Percentiles rank a stretch among this genome's conserved stretches.
These are phyloP conservation scores for Cladophialophora yegresii DNA, from an alignment of 2,329 filamentous ascomycete genomes.

Conservation along the genomic window DNA sequence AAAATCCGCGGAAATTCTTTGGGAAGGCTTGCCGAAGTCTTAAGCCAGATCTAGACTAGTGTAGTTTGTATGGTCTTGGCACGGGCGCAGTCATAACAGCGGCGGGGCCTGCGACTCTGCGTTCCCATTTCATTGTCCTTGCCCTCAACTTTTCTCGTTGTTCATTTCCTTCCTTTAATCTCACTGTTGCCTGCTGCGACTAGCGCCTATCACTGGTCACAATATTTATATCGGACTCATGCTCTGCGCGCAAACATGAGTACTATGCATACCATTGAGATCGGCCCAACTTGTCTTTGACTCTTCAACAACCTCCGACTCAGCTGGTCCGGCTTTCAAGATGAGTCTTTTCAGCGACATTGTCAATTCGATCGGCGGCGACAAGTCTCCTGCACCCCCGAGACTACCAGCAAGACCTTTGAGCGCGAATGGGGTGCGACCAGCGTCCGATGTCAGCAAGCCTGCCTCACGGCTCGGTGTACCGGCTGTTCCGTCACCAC, in stretches of 20 bases:
- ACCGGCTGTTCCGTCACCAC: slow-evolving; percentile 18
- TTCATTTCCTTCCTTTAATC: background rate
- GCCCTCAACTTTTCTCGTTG: slow-evolving; percentile 3
- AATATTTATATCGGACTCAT: background rate
- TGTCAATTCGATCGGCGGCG: slow-evolving; percentile 53
- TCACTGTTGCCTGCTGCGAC: background rate
- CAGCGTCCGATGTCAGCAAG: slow-evolving; percentile 17
- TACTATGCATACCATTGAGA: slow-evolving; percentile 6
- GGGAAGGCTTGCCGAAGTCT: slow-evolving; percentile 24
- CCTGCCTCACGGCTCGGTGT: slow-evolving; percentile 16
- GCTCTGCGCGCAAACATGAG: slow-evolving; percentile 18
- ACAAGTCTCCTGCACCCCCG: slow-evolving; percentile 37
- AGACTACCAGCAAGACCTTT: slow-evolving; percentile 22
- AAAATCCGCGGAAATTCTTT: slow-evolving; percentile 36
- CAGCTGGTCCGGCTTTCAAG: slow-evolving; percentile 2
- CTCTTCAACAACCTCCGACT: slow-evolving; percentile 1
- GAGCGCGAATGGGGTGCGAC: slow-evolving; percentile 25
- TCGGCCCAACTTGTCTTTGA: slow-evolving; percentile 12
- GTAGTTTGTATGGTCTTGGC: slow-evolving; percentile 1
- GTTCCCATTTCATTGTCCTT: slow-evolving; percentile 11
- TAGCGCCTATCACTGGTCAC: background rate
- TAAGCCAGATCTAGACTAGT: slow-evolving; percentile 10
- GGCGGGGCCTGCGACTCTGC: slow-evolving; percentile 14
- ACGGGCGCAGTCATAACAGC: background rate
- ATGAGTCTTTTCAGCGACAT: slow-evolving; percentile 53